These are phyloP conservation scores for Botrytis cinerea DNA, from an alignment of 2,329 filamentous ascomycete genomes.

Conservation along the genomic window DNA sequence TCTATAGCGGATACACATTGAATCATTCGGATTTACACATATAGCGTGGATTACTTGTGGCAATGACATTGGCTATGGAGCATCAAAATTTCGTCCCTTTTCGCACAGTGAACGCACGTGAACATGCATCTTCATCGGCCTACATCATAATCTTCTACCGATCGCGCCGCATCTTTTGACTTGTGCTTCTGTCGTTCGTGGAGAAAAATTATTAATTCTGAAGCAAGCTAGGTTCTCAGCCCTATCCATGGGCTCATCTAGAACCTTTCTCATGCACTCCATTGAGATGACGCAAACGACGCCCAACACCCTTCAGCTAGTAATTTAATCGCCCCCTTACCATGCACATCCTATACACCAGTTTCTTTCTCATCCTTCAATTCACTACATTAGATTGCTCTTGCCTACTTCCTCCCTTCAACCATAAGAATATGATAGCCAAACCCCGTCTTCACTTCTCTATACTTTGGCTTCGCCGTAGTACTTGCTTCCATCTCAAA, in stretches of 20 bases:
- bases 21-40: slow-evolving; percentile 39
- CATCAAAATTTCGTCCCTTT: slow-evolving; percentile 9
- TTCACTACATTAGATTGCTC: background rate
- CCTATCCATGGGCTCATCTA: slow-evolving; percentile 14
- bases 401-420: slow-evolving; percentile 40
- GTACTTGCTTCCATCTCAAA: slow-evolving; percentile 69
- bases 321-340: background rate
- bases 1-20: slow-evolving; percentile 39
- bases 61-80: slow-evolving; percentile 40
- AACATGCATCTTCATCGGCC: background rate
- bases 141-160: background rate
- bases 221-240: slow-evolving; percentile 3
- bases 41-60: slow-evolving; percentile 39
- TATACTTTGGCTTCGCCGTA: slow-evolving; percentile 63
- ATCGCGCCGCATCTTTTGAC: background rate
- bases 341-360: background rate
- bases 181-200: background rate
- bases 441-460: slow-evolving; percentile 71
- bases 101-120: slow-evolving; percentile 9
- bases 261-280: background rate
- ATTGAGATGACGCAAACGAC: background rate
- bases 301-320: slow-evolving; percentile 2
- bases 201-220: background rate
- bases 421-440: slow-evolving; percentile 85
- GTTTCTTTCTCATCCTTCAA: background rate